Conservation (phyloP, 73 alveolate species). For the Uronychia setigera region DNA sequence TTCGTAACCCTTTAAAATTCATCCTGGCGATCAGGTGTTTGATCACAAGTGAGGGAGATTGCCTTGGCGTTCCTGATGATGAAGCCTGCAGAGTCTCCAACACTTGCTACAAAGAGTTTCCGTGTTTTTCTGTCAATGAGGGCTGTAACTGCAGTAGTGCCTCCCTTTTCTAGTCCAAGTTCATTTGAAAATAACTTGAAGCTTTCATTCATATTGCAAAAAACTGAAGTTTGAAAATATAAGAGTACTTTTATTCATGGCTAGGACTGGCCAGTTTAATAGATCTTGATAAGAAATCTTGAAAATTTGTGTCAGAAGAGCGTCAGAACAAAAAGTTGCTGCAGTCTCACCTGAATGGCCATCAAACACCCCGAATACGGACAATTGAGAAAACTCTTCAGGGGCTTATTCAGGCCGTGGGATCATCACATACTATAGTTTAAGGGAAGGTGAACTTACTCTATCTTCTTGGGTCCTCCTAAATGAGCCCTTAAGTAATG, state of each 20-base stretch:
- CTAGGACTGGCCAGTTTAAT: not conserved
- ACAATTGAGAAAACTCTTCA: not conserved
- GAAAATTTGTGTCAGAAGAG: not conserved
- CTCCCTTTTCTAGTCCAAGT: not conserved
- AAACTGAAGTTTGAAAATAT: not conserved
- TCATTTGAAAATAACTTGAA: constrained; percentile 1
- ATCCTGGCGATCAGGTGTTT: not conserved
- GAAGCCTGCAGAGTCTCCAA: constrained; percentile 37
- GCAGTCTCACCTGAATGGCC: constrained; percentile 18
- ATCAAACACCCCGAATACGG: constrained; percentile 20
- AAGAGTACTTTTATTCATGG: constrained; percentile 2
- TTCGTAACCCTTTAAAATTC: constrained; percentile 7
- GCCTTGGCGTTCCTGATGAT: not conserved
- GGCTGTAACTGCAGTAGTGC: not conserved
- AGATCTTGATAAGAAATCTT: not conserved
- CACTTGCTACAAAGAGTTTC: constrained; percentile 7
- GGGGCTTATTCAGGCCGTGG: no score
- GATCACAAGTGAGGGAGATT: constrained; percentile 15
- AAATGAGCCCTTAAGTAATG: not conserved
- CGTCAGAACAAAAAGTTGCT: not conserved
- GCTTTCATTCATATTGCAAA: not conserved
- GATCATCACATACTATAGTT: not conserved
- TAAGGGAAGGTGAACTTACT: not conserved
- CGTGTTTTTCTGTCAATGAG: not conserved
- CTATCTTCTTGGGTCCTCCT: constrained; percentile 27